Evolutionary conservation across 352 stramenopile genomes (phyloP).

Genomic region (Pelagophyceae sp.): DNA sequence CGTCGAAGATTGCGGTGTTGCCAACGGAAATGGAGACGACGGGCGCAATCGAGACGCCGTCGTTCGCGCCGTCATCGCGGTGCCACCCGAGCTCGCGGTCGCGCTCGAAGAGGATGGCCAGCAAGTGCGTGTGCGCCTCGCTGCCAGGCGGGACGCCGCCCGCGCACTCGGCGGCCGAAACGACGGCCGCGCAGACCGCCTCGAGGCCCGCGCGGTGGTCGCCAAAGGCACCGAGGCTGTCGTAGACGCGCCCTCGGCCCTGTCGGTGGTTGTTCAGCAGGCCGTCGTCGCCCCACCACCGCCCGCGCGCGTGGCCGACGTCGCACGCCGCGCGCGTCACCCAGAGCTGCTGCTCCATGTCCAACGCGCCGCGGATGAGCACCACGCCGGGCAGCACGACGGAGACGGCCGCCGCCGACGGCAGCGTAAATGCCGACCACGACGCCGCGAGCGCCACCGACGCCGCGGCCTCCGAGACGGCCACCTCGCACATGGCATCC

Average conservation of each 20-base stretch:
- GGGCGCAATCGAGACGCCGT: not conserved
- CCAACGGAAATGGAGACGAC: not conserved
- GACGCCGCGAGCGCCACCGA: too few relatives aligned
- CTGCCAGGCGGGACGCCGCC: not conserved
- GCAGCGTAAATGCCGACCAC: too few relatives aligned
- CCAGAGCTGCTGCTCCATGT: not conserved
- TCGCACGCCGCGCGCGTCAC: not conserved
- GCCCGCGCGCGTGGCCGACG: not conserved
- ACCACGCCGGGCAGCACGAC: slow-evolving; percentile 1
- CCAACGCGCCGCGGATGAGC: not conserved
- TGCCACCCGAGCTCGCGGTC: slow-evolving; percentile 1
- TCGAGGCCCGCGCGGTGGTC: not conserved
- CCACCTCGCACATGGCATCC: too few relatives aligned
- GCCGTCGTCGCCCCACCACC: not conserved
- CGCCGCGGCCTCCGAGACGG: too few relatives aligned
- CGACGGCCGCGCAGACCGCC: not conserved
- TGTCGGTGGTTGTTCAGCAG: slow-evolving; percentile 1
- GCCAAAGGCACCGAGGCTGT: not conserved
- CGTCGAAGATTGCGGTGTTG: not conserved
- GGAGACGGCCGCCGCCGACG: too few relatives aligned
- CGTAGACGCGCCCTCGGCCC: not conserved
- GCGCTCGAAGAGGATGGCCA: not conserved
- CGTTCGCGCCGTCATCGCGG: not conserved
- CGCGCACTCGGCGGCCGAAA: not conserved
- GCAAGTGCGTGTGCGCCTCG: not conserved